Conservation (phyloP, 2,329 filamentous ascomycete genomes). For the Geoglossum cookeanum region DNA sequence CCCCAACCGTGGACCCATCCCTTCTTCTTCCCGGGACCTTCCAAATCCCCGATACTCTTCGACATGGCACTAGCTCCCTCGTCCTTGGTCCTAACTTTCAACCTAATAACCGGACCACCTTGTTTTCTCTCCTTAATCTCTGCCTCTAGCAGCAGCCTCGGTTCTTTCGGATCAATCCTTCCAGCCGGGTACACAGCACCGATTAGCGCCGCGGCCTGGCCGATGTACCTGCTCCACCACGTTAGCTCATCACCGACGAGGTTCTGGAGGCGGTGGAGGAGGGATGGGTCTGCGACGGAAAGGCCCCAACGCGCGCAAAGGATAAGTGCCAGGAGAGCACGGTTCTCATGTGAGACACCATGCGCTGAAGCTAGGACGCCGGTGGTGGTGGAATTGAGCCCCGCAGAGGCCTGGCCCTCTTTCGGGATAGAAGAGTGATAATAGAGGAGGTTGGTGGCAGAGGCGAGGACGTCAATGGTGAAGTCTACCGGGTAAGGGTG, state of each 20-base stretch:
- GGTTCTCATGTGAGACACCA: conserved; percentile 52
- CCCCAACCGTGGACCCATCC: conserved; percentile 29
- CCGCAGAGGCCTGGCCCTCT: conserved; percentile 41
- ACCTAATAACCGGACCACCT: conserved; percentile 22
- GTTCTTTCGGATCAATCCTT: conserved; percentile 20
- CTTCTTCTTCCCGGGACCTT: conserved; percentile 42
- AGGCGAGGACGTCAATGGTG: conserved; percentile 15
- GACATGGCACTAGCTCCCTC: conserved; percentile 20
- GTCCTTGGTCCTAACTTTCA: conserved; percentile 26
- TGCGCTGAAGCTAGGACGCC: conserved; percentile 49
- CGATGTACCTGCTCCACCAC: conserved; percentile 49
- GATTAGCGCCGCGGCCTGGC: conserved; percentile 37
- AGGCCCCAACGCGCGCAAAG: conserved; percentile 59
- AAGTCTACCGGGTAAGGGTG: conserved; percentile 6
- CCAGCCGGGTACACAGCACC: conserved; percentile 43
- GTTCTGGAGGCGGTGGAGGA: conserved; percentile 32
- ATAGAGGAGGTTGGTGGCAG: conserved; percentile 23
- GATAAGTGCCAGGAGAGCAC: conserved; percentile 51
- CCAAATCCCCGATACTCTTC: conserved; percentile 24
- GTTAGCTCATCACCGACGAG: conserved; percentile 34
- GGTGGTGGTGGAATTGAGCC: conserved; percentile 52
- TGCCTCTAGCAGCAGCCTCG: conserved; percentile 23
- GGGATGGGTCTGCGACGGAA: conserved; percentile 36
- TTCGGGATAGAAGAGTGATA: conserved; percentile 31
- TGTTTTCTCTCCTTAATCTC: conserved; percentile 24